Evolutionary conservation across 192 early-diverging fungal species (phyloP).

Genomic region (Backusella circina): DNA sequence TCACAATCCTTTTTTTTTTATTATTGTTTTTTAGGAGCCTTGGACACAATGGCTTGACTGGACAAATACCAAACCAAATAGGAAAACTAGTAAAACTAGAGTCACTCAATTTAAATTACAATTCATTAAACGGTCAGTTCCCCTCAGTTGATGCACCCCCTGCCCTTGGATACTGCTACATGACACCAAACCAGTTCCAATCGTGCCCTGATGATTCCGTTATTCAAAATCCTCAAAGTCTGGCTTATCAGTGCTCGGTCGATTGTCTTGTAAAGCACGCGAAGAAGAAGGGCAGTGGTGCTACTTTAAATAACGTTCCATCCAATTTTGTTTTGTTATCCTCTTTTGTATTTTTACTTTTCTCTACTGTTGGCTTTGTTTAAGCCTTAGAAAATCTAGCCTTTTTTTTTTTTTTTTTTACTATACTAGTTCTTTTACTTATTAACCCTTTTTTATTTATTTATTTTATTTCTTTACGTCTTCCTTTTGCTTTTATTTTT

Average conservation of each 20-base stretch:
- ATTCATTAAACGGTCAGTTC: conserved; percentile 28
- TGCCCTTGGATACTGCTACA: conserved; percentile 20
- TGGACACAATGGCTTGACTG: conserved; percentile 20
- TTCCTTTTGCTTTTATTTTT: background rate
- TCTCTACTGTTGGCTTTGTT: background rate
- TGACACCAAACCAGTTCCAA: conserved; percentile 30
- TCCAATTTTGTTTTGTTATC: background rate
- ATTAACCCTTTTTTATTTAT: background rate
- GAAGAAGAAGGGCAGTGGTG: background rate
- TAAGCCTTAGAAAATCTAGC: background rate
- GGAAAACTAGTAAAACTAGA: conserved; percentile 12
- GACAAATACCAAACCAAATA: conserved; percentile 20
- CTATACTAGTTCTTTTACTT: background rate
- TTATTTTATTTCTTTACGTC: background rate
- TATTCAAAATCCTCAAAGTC: conserved; percentile 12
- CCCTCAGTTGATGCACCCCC: conserved; percentile 27
- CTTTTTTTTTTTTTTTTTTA: background rate
- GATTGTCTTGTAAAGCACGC: conserved; percentile 15
- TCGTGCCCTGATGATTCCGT: conserved; percentile 20
- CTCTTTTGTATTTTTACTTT: background rate
- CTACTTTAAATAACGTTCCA: background rate
- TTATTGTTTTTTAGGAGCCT: conserved; percentile 11
- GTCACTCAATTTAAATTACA: conserved; percentile 24
- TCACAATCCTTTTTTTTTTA: background rate
- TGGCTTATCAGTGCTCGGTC: conserved; percentile 31